A percentile compares a stretch with the other conserved stretches of the same genome.
Evolutionary conservation across 257 asterid genomes (phyloP).

Genomic region (Solanum sitiens): DNA sequence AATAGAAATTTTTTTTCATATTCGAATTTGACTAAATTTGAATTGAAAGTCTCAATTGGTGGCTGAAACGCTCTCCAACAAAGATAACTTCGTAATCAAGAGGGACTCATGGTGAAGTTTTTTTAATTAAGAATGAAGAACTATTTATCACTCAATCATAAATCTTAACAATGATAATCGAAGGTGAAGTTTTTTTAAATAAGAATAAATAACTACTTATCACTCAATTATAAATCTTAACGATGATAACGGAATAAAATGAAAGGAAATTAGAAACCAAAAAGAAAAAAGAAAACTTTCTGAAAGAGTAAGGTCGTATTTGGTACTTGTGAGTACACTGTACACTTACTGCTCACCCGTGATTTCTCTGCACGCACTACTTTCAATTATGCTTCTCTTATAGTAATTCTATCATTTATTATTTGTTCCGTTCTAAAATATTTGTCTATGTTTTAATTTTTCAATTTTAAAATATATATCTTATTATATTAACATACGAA

Average conservation of each 20-base stretch:
- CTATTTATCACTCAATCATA: no score
- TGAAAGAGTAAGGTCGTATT: background rate
- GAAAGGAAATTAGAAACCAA: no score
- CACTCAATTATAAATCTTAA: no score
- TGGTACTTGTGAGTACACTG: background rate
- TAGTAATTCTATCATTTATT: background rate
- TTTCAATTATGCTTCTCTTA: background rate
- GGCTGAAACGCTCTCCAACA: no score
- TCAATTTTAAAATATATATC: background rate
- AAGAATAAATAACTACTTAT: accelerated
- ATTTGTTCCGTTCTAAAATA: background rate
- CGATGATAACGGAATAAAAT: no score
- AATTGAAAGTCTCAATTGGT: no score
- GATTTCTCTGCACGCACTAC: background rate
- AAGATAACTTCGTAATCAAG: accelerated
- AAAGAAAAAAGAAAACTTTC: background rate
- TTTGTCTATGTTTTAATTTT: background rate
- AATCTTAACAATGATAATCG: no score
- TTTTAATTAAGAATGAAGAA: no score
- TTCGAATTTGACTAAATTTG: accelerated
- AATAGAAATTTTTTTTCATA: no score
- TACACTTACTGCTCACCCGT: background rate
- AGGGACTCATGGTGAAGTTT: accelerated
- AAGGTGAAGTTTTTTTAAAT: no score
- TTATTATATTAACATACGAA: no score